phyloP scores from a whole-genome alignment of 345 rosid species.

The Ceriops zippeliana region DNA sequence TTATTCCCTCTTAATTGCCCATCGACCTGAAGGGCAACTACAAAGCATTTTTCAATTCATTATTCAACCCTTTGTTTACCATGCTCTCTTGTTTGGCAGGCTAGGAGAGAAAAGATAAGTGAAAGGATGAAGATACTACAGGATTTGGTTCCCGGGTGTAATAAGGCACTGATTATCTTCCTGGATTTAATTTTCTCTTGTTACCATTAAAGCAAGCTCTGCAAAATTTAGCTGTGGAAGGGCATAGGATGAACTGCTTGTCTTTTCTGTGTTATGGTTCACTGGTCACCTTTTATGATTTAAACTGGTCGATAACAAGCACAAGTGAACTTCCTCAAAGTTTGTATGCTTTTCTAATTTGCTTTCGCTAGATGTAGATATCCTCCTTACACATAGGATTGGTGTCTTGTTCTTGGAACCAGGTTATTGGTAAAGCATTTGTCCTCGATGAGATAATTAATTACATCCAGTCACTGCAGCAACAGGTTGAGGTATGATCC shows the following conservation, averaged over 20 bases:
- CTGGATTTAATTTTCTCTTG: slow-evolving; percentile 3
- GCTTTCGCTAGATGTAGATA: not conserved
- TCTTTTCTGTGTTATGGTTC: not conserved
- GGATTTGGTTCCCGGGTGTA: slow-evolving; percentile 91
- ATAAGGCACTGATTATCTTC: slow-evolving; percentile 43
- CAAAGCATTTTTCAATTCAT: not conserved
- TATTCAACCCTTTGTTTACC: not conserved
- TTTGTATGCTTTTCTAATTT: not conserved
- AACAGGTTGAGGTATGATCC: slow-evolving; percentile 72
- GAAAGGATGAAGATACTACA: slow-evolving; percentile 90
- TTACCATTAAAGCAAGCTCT: not conserved
- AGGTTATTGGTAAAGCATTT: slow-evolving; percentile 90
- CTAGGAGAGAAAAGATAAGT: slow-evolving; percentile 86
- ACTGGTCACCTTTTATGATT: not conserved
- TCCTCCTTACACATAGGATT: not conserved
- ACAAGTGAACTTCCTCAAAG: not conserved
- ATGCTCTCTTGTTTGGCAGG: slow-evolving; percentile 34
- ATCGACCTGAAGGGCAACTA: not conserved
- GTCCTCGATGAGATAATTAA: slow-evolving; percentile 89
- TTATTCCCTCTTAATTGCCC: not conserved
- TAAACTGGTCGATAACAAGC: not conserved
- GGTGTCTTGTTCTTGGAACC: slow-evolving; percentile 1
- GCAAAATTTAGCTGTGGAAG: not conserved
- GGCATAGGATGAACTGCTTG: not conserved
- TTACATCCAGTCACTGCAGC: slow-evolving; percentile 80